Evolutionary conservation across 495 filamentous ascomycete species (phyloP).

Genomic region (Stereocaulon alpinum): DNA sequence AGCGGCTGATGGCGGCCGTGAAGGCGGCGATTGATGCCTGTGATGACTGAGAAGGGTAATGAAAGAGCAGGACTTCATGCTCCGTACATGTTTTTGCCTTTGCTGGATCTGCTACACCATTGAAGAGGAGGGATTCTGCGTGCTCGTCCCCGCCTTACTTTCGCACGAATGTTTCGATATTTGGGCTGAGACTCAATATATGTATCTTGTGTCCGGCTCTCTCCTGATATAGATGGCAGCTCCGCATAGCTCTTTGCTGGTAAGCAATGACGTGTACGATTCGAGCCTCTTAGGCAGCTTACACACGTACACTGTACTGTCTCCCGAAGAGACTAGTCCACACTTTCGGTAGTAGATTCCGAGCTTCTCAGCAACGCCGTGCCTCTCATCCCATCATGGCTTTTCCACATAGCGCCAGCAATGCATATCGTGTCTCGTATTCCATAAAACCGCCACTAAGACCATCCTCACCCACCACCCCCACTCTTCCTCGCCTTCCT

Average conservation of each 20-base stretch:
- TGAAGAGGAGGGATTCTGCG: neutral
- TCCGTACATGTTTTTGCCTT: too few relatives aligned
- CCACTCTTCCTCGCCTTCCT: conserved; percentile 40
- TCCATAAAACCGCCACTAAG: too few relatives aligned
- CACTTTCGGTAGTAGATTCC: too few relatives aligned
- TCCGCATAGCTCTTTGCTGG: too few relatives aligned
- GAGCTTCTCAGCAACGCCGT: neutral
- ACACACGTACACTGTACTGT: too few relatives aligned
- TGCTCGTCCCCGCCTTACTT: neutral
- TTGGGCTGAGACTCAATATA: neutral
- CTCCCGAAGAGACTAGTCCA: too few relatives aligned
- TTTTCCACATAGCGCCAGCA: neutral
- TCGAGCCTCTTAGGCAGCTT: too few relatives aligned
- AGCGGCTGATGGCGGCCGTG: neutral
- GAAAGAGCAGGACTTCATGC: too few relatives aligned
- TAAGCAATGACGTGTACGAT: too few relatives aligned
- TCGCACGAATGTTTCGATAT: neutral
- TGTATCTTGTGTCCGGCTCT: neutral
- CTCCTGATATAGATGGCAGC: neutral
- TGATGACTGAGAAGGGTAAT: neutral
- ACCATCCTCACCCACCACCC: conserved; percentile 12
- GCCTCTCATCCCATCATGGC: neutral
- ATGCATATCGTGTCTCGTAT: neutral
- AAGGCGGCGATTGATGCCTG: neutral
- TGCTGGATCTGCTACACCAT: too few relatives aligned